Evolutionary conservation across 768 basidiomycete genomes (phyloP).

Genomic region (Lentinula boryana): DNA sequence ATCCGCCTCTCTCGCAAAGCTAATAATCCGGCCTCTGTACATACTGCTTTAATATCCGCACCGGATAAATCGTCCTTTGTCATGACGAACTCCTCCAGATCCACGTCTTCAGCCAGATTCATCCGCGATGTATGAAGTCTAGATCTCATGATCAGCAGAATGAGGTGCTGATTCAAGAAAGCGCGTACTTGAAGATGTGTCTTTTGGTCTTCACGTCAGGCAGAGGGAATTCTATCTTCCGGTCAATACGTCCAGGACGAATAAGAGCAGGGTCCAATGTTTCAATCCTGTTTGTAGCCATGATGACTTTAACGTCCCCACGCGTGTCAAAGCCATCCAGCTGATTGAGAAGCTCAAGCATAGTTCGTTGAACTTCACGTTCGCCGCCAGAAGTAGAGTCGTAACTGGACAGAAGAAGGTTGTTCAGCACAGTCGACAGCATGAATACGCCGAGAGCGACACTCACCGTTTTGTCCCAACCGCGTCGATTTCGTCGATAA

Average conservation of each 20-base stretch:
- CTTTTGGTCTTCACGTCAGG: slow-evolving; percentile 99
- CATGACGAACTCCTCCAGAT: slow-evolving; percentile 92
- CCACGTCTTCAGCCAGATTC: slow-evolving; percentile 84
- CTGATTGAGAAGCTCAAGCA: slow-evolving; percentile 98
- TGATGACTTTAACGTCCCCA: slow-evolving; percentile 99
- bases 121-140: slow-evolving; percentile 93
- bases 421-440: neutral
- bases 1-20: slow-evolving; percentile 93
- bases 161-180: neutral
- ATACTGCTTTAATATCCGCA: slow-evolving; percentile 98
- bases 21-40: slow-evolving; percentile 95
- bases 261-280: slow-evolving; percentile 96
- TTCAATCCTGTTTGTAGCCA: slow-evolving; percentile 99
- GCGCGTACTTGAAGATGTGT: slow-evolving; percentile 87
- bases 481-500: slow-evolving; percentile 99
- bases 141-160: neutral
- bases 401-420: slow-evolving; percentile 54
- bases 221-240: slow-evolving; percentile 97
- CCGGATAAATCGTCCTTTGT: slow-evolving; percentile 95
- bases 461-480: slow-evolving; percentile 93
- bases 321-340: slow-evolving; percentile 99
- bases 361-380: slow-evolving; percentile 98
- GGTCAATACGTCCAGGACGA: slow-evolving; percentile 95
- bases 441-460: neutral
- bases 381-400: slow-evolving; percentile 99